Evolutionary conservation across 108 stramenopile genomes (phyloP).

Genomic region (Pseudonitzschia multiseries): DNA sequence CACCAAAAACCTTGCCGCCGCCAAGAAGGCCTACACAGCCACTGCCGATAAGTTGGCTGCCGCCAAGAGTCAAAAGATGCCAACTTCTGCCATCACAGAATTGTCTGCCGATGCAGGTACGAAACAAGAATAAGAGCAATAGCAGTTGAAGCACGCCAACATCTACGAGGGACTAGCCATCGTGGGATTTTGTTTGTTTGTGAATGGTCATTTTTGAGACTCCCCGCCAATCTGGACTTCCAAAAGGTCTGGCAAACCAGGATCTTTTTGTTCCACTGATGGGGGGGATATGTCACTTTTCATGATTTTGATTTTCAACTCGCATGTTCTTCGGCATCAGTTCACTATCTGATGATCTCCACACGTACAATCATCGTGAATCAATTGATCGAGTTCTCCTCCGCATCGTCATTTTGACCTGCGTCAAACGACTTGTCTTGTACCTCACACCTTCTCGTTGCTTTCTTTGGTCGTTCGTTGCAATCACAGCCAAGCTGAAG

Average conservation of each 20-base stretch:
- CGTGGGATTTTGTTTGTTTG: too few species aligned
- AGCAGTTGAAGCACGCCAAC: not conserved
- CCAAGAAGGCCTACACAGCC: conserved; percentile 20
- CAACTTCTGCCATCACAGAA: conserved; percentile 29
- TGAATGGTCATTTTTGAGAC: not conserved
- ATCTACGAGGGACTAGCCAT: not conserved
- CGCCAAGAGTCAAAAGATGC: conserved; percentile 39
- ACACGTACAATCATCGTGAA: too few species aligned
- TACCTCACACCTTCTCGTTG: not conserved
- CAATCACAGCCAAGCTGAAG: conserved; percentile 14
- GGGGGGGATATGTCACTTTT: too few species aligned
- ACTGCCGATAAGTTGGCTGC: conserved; percentile 23
- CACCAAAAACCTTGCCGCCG: conserved; percentile 17
- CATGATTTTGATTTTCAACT: too few species aligned
- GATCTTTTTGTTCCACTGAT: too few species aligned
- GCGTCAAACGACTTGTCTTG: not conserved
- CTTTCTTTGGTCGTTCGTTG: not conserved
- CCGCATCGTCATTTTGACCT: too few species aligned
- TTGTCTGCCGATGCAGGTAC: conserved; percentile 24
- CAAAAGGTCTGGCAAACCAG: too few species aligned
- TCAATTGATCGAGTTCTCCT: too few species aligned
- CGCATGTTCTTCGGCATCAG: too few species aligned
- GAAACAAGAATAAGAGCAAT: conserved; percentile 7
- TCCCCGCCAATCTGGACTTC: too few species aligned
- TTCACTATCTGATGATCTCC: too few species aligned